A percentile compares a stretch with the other conserved stretches of the same genome.
phyloP scores from a whole-genome alignment of 805 yeast species.

The Candida fluviatilis region DNA sequence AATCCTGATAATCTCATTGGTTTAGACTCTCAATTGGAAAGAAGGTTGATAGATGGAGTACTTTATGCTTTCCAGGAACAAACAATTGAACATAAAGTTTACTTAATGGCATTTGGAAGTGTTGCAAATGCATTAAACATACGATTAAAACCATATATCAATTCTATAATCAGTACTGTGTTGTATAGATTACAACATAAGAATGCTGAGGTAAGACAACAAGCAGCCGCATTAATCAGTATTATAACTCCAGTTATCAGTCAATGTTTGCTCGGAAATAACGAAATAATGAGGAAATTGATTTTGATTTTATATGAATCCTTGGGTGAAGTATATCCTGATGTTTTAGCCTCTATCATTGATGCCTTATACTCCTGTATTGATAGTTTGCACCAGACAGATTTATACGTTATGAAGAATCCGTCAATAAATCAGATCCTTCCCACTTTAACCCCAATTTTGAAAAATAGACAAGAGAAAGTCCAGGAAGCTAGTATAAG shows the following conservation, averaged over 20 bases:
- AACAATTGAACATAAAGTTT: conserved; percentile 47
- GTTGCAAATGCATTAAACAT: conserved; percentile 58
- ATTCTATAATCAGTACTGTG: conserved; percentile 67
- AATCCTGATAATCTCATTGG: conserved; percentile 40
- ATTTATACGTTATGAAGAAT: conserved; percentile 45
- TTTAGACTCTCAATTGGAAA: conserved; percentile 58
- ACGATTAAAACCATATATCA: conserved; percentile 66
- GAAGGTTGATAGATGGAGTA: conserved; percentile 73
- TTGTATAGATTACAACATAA: conserved; percentile 72
- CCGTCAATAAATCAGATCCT: conserved; percentile 82
- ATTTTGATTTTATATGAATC: conserved; percentile 82
- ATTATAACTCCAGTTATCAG: conserved; percentile 63
- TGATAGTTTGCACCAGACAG: conserved; percentile 51
- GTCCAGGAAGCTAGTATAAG: conserved; percentile 83
- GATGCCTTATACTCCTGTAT: conserved; percentile 66
- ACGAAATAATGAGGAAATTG: conserved; percentile 60
- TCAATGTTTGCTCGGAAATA: conserved; percentile 53
- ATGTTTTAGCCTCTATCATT: conserved; percentile 82
- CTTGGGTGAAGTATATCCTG: conserved; percentile 92
- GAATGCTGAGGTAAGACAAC: conserved; percentile 68
- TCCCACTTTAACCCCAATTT: conserved; percentile 87
- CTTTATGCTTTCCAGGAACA: conserved; percentile 81
- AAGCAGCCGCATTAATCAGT: conserved; percentile 74
- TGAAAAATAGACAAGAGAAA: conserved; percentile 83
- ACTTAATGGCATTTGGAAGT: conserved; percentile 61